Evolutionary conservation across 345 rosid genomes (phyloP), one percentile per base, ranked within the genome.

Genomic region (Angophora floribunda): DNA sequence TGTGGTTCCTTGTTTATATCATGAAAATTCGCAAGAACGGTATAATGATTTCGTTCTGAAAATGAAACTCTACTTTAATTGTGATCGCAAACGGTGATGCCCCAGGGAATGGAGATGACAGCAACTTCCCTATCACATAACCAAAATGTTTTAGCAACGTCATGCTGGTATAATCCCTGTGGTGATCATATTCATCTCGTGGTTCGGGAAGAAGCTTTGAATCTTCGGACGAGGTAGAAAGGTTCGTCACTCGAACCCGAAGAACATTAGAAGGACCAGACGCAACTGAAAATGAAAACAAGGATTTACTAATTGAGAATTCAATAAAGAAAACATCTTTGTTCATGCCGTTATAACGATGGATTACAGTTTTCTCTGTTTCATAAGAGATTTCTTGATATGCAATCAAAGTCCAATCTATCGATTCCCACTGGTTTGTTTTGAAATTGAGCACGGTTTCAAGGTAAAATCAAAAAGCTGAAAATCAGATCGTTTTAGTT

Each of bases 371-470:
- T 89, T 93, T 88, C 92, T 91, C 95, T 86, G 93, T 93, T 91
- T 96, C 97, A 93, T 95, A 94, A 96, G 88, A 90, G 86, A 61
- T 36, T 87, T 88, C 88, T 92, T 94, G 88, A 96, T 41, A 36
- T 36, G 41, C 41, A 4, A 36, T 36, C 41, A 36, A 4, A 4
- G 4, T 36, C 41, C 41, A 36, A 36, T 36, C 41, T 36, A 36
- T 36, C 41, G 4, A 36, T 36, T 36, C 41, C 41, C 41, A 36
- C 41, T 4, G 41, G 4, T 36, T 4, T 36, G 41, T 36, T 36
- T 36, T 36, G 41, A 36, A 36, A 36, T 4, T 36, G 41, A 36
- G 41, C 41, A 36, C 41, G 4, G 4, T 36, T 36, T 36, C 3
- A 36, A 36, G 41, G 41, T 2, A 36, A 36, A 36, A 36, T 36